Evolutionary conservation across 1,284 basidiomycete genomes (phyloP), one percentile per base, ranked within the genome.

Genomic region (Boletus mariae): DNA sequence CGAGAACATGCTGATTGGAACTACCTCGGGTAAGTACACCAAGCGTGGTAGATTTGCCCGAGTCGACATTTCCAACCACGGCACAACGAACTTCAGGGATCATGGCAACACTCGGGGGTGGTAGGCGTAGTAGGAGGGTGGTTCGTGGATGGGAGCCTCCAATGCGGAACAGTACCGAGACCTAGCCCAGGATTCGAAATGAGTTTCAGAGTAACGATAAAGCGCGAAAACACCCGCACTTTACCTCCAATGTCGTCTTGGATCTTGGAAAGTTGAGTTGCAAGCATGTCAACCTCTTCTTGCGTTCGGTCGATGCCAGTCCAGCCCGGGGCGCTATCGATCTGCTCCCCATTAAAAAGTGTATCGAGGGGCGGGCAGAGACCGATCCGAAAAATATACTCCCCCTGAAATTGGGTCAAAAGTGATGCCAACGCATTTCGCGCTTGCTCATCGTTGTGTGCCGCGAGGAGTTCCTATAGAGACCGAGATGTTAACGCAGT

Each of bases 41-140:
- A 12, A 98, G 76, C 13, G 94, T 93, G 12, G 94, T 98, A 3
- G 89, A 93, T 71, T 99, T 98, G 2, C 96, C 96, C 34, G 92
- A 86, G 64, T 90, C 87, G n/a, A 90, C 87, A 59, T 98, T 98
- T 2, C 96, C 96, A 9, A 98, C 92, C 2, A 97, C 94, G 0
- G 95, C 95, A 59, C 95, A 92, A 25, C 96, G 84, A 2, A 98
- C 92, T 73, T 99, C 96, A 13, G 90, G 85, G 20, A 85, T 87
- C 35, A 82, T 69, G 28, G 85, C 80, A 1, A 91, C 84, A 60
- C 77, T 84, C 10, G 80, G 79, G 37, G 89, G 85, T 57, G 87
- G 89, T 57, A 92, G 68, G 58, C 89, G 80, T 57, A 91, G 68
- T 23, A 92, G 69, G 12, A 88, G 66, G 12, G 80, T 76, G 31